Conservation (phyloP, 1,284 basidiomycete species). For the Heterobasidion annosum region DNA sequence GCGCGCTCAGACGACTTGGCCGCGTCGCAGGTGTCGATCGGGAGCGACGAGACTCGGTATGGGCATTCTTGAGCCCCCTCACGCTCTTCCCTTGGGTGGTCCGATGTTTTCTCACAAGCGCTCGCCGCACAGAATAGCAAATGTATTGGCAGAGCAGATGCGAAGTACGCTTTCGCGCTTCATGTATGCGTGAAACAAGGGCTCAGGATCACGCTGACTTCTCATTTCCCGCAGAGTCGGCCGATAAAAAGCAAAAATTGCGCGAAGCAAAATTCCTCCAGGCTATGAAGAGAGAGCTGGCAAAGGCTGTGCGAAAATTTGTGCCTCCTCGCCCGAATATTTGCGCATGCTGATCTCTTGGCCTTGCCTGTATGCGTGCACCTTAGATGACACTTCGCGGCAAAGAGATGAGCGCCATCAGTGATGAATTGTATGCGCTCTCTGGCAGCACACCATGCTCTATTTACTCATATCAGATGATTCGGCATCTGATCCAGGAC, state of each 20-base stretch:
- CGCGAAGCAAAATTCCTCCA: background rate
- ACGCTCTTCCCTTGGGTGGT: no score
- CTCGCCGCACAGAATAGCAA: background rate
- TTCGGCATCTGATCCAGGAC: background rate
- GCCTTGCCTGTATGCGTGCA: no score
- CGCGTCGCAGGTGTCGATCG: background rate
- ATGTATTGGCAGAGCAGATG: background rate
- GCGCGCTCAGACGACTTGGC: background rate
- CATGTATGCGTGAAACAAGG: no score
- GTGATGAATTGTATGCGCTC: background rate
- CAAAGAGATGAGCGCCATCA: background rate
- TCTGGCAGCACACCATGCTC: background rate
- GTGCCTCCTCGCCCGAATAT: background rate
- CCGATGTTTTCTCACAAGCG: no score
- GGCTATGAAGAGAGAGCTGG: background rate
- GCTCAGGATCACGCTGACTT: no score
- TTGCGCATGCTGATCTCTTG: background rate
- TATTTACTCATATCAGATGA: background rate
- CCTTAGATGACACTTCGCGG: background rate
- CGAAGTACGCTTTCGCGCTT: background rate
- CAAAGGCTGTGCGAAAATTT: background rate
- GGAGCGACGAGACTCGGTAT: background rate
- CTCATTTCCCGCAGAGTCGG: background rate
- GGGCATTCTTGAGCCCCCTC: no score
- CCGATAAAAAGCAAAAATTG: background rate